Base-by-base conservation (phyloP, 1,284 basidiomycete species). In the Amylostereum chailletii region DNA sequence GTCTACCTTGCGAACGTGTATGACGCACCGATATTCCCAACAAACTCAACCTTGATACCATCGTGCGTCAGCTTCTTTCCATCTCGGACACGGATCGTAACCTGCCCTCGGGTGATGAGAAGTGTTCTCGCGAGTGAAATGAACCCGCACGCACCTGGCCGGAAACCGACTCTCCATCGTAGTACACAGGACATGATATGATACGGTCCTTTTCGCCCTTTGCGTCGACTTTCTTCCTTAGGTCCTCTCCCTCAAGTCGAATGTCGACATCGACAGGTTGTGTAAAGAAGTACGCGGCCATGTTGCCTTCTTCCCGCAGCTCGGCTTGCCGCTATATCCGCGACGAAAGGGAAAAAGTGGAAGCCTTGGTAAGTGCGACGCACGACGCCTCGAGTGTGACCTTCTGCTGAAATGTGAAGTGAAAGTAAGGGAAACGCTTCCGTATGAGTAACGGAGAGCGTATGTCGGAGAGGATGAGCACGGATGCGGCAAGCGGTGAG, bases 1-100 rank as follows among this genome's bases (percentile, higher is more conserved):
- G 19, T 19, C 39, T 36, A 39, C 11, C 30, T 31, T 10, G 37
- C 9, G 37, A 10, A 27, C 2, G 33, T 8, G 9, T 34, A 26
- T 4, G 34, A 64, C 86, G 46, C 55, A 91, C 94, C 94, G 62
- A 98, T 98, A 58, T 89, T 92, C 10, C 95, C 95, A 11, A 95
- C 87, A 60, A 99, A 94, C 68, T 99, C 95, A 50, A 99, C 90
- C 67, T 97, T 94, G 63, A 99, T 94, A 1, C 96, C 95, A 46
- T 99, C 95, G 61, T 99, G 96, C 31, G 86, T 79, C 49, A 96
- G 75, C 68, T 89, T 93, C 80, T 97, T 98, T 9, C 95, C 94
- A 61, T 98, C 95, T 46, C 93, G 81, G 10, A 95, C 86, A 32
- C 93, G 81, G 48, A 98, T 84, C 11, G 85, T 77, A 1, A 93